Evolutionary conservation across 169 alveolate species (phyloP).

Genomic region (Perkinsus chesapeaki): DNA sequence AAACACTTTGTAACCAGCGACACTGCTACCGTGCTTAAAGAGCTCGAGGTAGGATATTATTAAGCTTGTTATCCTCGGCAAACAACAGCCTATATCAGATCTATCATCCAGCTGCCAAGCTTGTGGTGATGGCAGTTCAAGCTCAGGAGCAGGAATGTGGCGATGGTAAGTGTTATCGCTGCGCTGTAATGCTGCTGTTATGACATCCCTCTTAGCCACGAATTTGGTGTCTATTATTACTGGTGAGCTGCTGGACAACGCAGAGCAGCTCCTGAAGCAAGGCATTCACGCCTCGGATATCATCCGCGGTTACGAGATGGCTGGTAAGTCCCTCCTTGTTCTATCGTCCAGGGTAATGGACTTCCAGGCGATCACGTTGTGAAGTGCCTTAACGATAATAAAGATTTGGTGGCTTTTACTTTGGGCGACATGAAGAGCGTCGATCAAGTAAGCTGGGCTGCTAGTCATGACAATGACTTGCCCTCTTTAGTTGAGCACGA

Average conservation of each 20-base stretch:
- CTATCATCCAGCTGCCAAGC: conserved; percentile 98
- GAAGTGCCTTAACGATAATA: not conserved
- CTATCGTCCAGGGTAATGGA: conserved; percentile 45
- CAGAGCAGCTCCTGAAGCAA: conserved; percentile 65
- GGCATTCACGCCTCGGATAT: conserved; percentile 95
- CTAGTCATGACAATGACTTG: not conserved
- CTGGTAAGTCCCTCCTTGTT: conserved; percentile 73
- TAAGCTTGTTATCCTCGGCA: not conserved
- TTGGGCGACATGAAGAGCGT: conserved; percentile 12
- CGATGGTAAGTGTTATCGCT: not conserved
- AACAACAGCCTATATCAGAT: not conserved
- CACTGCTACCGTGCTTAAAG: conserved; percentile 90
- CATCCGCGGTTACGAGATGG: conserved; percentile 92
- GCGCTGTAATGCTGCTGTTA: not conserved
- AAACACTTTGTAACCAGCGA: conserved; percentile 93
- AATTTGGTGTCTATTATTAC: not conserved
- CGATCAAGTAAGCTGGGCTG: not conserved
- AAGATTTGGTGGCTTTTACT: conserved; percentile 19
- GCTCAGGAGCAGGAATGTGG: conserved; percentile 49
- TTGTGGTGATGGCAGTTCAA: conserved; percentile 93
- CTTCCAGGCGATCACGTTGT: conserved; percentile 20
- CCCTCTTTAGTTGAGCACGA: conserved; percentile 1
- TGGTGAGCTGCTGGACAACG: conserved; percentile 29
- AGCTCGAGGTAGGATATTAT: conserved; percentile 80
- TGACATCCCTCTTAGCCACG: not conserved